These are phyloP conservation scores for Penicillium psychrosexuale DNA, from an alignment of 2,329 filamentous ascomycete genomes.

Conservation along the genomic window DNA sequence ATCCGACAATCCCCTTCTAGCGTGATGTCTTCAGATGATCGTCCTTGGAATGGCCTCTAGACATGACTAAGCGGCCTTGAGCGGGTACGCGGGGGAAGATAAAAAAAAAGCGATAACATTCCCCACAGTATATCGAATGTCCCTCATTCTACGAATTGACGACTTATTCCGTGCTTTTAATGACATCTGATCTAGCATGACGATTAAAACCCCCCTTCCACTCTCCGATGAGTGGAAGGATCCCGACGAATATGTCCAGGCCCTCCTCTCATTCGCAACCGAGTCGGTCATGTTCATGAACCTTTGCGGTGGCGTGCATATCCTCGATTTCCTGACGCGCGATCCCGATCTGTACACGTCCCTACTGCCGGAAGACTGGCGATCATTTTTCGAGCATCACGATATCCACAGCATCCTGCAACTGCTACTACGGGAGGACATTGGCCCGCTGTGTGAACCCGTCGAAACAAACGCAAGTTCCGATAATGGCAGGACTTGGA, in stretches of 20 bases:
- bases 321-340: slow-evolving; percentile 89
- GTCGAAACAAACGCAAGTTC: neutral
- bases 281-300: slow-evolving; percentile 74
- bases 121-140: slow-evolving; percentile 11
- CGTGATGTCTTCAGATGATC: neutral
- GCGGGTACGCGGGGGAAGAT: neutral
- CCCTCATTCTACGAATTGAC: slow-evolving; percentile 3
- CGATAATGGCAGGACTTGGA: slow-evolving; percentile 35
- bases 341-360: slow-evolving; percentile 76
- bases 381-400: slow-evolving; percentile 67
- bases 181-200: slow-evolving; percentile 36
- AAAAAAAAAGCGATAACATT: slow-evolving; percentile 20
- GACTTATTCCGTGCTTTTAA: neutral
- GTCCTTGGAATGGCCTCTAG: neutral
- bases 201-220: slow-evolving; percentile 56
- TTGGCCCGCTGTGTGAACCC: slow-evolving; percentile 46
- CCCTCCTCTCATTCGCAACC: slow-evolving; percentile 71
- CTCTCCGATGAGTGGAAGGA: slow-evolving; percentile 66
- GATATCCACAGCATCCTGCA: slow-evolving; percentile 75
- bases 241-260: slow-evolving; percentile 72
- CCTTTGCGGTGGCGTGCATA: slow-evolving; percentile 87
- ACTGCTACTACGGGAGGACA: slow-evolving; percentile 73
- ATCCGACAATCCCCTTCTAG: neutral
- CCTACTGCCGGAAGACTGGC: slow-evolving; percentile 76
- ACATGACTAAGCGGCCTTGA: neutral